Conservation (phyloP, 2,329 filamentous ascomycete species). For the Myriangium duriaei region DNA sequence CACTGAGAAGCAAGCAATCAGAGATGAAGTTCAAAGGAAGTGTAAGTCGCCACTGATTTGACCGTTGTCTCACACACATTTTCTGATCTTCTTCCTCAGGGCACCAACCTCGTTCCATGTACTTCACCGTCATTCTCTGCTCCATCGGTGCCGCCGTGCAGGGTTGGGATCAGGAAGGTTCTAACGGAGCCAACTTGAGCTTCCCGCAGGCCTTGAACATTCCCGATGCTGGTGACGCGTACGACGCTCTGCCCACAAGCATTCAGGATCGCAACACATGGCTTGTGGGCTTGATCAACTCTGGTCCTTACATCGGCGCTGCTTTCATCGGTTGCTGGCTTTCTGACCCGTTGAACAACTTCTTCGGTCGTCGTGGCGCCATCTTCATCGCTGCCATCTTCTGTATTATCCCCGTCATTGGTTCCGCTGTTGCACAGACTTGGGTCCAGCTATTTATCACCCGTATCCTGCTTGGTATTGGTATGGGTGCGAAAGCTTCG, state of each 20-base stretch:
- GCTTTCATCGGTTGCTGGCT: slow-evolving; percentile 10
- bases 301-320: slow-evolving; percentile 38
- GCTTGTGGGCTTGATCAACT: slow-evolving; percentile 56
- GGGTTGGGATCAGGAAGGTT: slow-evolving; percentile 43
- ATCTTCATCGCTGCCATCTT: slow-evolving; percentile 24
- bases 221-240: slow-evolving; percentile 24
- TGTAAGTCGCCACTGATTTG: slow-evolving; percentile 38
- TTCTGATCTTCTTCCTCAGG: slow-evolving; percentile 14
- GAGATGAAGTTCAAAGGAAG: slow-evolving; percentile 50
- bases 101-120: slow-evolving; percentile 45
- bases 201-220: slow-evolving; percentile 46
- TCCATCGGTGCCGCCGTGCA: slow-evolving; percentile 57
- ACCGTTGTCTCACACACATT: not conserved
- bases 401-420: slow-evolving; percentile 8
- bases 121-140: slow-evolving; percentile 54
- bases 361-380: slow-evolving; percentile 22
- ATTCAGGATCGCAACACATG: slow-evolving; percentile 37
- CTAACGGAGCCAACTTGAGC: slow-evolving; percentile 43
- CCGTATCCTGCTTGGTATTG: slow-evolving; percentile 13
- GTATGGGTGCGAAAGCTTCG: slow-evolving; percentile 12
- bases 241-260: slow-evolving; percentile 16
- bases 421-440: slow-evolving; percentile 8
- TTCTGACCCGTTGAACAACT: slow-evolving; percentile 19
- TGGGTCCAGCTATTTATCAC: slow-evolving; percentile 11
- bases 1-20: slow-evolving; percentile 46